A percentile compares a stretch with the other conserved stretches of the same genome.
Conservation (phyloP, 345 rosid species). For the Linum usitatissimum region DNA sequence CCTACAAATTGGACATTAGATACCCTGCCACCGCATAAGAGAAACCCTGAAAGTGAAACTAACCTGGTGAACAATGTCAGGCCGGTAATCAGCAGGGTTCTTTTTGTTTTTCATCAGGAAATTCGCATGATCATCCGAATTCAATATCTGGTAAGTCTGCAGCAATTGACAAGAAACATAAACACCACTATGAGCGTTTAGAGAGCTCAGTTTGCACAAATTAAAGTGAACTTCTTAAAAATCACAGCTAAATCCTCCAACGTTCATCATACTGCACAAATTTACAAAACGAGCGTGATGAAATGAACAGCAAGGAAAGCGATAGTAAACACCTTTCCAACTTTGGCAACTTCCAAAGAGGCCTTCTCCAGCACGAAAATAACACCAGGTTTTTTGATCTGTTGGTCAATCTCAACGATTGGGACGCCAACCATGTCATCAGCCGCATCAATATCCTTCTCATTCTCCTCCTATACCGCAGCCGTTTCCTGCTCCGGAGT, state of each 20-base stretch:
- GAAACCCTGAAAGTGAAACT: not conserved
- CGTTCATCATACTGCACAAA: not conserved
- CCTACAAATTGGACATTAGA: not conserved
- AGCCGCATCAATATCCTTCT: conserved; percentile 15
- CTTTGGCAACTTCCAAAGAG: conserved; percentile 84
- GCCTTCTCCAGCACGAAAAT: conserved; percentile 79
- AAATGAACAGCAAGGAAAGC: not conserved
- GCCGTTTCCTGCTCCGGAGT: conserved; percentile 12
- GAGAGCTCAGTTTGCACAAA: no score
- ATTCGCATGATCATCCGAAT: conserved; percentile 79
- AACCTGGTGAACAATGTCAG: conserved; percentile 83
- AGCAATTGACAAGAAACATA: not conserved
- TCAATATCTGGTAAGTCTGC: conserved; percentile 75
- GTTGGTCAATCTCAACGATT: conserved; percentile 22
- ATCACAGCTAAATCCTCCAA: not conserved
- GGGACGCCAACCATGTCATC: conserved; percentile 51
- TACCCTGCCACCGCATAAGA: not conserved
- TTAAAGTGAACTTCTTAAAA: no score
- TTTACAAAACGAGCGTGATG: not conserved
- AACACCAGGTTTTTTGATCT: conserved; percentile 30
- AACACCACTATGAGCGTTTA: not conserved
- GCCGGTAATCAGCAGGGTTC: conserved; percentile 74
- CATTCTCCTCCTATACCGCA: conserved; percentile 19
- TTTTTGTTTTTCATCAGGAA: conserved; percentile 60
- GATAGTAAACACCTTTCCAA: conserved; percentile 55